These are phyloP conservation scores for Erysiphe pulchra DNA, from an alignment of 2,329 filamentous ascomycete genomes.

Conservation along the genomic window DNA sequence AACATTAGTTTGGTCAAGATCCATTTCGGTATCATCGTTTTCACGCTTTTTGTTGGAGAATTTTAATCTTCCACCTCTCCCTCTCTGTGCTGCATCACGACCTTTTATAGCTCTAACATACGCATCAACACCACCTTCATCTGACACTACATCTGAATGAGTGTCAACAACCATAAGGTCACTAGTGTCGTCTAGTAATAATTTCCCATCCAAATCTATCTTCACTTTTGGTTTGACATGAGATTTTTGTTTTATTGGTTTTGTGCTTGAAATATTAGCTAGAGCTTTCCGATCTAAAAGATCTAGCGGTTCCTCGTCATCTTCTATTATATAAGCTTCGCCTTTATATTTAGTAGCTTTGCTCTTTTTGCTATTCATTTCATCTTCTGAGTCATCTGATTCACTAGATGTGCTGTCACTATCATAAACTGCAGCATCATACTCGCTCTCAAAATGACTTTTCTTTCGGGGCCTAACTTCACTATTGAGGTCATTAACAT, in stretches of 20 bases:
- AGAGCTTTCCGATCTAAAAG: slow-evolving; percentile 71
- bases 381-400: slow-evolving; percentile 36
- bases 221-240: slow-evolving; percentile 29
- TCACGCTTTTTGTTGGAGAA: slow-evolving; percentile 39
- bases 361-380: slow-evolving; percentile 21
- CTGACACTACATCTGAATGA: slow-evolving; percentile 15
- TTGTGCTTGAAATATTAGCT: slow-evolving; percentile 79
- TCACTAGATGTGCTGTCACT: slow-evolving; percentile 28
- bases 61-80: slow-evolving; percentile 42
- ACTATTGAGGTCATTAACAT: slow-evolving; percentile 29
- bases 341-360: slow-evolving; percentile 30
- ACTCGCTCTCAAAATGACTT: slow-evolving; percentile 66
- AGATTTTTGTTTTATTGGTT: slow-evolving; percentile 39
- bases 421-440: slow-evolving; percentile 74
- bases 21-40: slow-evolving; percentile 26
- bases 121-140: slow-evolving; percentile 33
- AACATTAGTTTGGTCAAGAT: slow-evolving; percentile 21
- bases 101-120: slow-evolving; percentile 46
- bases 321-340: slow-evolving; percentile 73
- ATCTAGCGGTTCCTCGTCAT: slow-evolving; percentile 85
- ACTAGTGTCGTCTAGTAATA: slow-evolving; percentile 39
- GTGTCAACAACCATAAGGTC: slow-evolving; percentile 40
- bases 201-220: slow-evolving; percentile 53
- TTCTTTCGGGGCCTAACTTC: slow-evolving; percentile 24
- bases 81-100: slow-evolving; percentile 36